Conservation (phyloP, 148 eudicot species). For the Chenopodium quinoa region DNA sequence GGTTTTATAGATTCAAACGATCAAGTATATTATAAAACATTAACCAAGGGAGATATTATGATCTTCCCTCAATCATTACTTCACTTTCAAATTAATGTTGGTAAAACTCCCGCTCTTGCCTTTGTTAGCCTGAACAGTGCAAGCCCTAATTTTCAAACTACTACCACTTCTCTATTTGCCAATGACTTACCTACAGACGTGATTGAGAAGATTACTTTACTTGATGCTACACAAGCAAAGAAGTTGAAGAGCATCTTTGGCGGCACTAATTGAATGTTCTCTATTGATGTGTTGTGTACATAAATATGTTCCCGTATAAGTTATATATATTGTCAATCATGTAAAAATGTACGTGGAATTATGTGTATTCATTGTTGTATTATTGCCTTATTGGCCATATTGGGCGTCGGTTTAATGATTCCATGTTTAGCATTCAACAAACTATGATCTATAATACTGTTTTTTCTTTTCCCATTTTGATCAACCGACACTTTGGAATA, state of each 20-base stretch:
- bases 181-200: slow-evolving; percentile 16
- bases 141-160: slow-evolving; percentile 17
- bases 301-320: not conserved
- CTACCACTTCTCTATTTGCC: slow-evolving; percentile 6
- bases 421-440: too few species aligned
- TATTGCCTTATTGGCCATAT: too few species aligned
- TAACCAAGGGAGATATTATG: slow-evolving; percentile 22
- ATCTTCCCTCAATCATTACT: slow-evolving; percentile 21
- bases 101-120: slow-evolving; percentile 15
- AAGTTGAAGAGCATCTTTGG: slow-evolving; percentile 24
- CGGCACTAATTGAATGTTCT: slow-evolving; percentile 1
- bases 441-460: too few species aligned
- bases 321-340: too few species aligned
- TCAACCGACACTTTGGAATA: too few species aligned
- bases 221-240: slow-evolving; percentile 13
- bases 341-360: too few species aligned
- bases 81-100: slow-evolving; percentile 25
- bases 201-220: slow-evolving; percentile 9
- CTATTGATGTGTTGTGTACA: too few species aligned
- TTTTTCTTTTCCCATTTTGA: too few species aligned
- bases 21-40: slow-evolving; percentile 16
- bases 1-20: slow-evolving; percentile 18
- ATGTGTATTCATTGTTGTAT: too few species aligned
- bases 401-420: too few species aligned
- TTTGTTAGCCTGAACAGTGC: slow-evolving; percentile 26